Evolutionary conservation across 495 filamentous ascomycete species (phyloP), one percentile per base, ranked within the genome.

Genomic region (Aspergillus indologenus): DNA sequence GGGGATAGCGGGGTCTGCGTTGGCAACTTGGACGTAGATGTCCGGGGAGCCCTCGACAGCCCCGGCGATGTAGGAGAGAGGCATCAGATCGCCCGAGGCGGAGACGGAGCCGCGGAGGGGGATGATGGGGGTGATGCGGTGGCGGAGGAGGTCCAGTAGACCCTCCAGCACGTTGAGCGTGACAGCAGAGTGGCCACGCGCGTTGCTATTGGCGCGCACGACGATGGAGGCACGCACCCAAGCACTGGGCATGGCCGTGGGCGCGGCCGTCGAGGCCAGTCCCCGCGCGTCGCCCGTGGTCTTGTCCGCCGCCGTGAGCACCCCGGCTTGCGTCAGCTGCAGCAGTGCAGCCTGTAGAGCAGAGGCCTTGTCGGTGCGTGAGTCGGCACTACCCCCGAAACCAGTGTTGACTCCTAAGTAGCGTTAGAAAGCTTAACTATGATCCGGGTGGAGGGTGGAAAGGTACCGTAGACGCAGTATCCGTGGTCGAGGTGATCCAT

Each of bases 351-450:
- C 69, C 61, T 87, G 84, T 17, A 88, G 72, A 14, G 67, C 65
- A 20, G 75, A 66, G 24, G 74, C 59, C 12, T 78, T 57, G 8
- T 64, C 64, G 19, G 62, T 81, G 8, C 82, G 71, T 0, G 78
- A 74, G 58, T 87, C 83, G n/a, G 85, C 85, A 58, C 80, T 86
- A 5, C 83, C 85, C n/a, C 85, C 85, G 54, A 86, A 87, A 12
- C 85, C 85, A 5, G 85, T 87, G 62, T 84, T 88, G 60, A 88
- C 84, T 5, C 85, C 85, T 68, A 17, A n/a, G 18, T 5, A 11
- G 15, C 15, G 40, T 48, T 20, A 21, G 19, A 21, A 21, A 47
- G 43, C 1, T 43, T 15, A 31, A 40, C 6, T n/a, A n/a, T n/a
- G n/a, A n/a, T n/a, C n/a, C n/a, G n/a, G n/a, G n/a, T n/a, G 15